Evolutionary conservation across 2,329 filamentous ascomycete species (phyloP).

Genomic region (Colletotrichum sp.): DNA sequence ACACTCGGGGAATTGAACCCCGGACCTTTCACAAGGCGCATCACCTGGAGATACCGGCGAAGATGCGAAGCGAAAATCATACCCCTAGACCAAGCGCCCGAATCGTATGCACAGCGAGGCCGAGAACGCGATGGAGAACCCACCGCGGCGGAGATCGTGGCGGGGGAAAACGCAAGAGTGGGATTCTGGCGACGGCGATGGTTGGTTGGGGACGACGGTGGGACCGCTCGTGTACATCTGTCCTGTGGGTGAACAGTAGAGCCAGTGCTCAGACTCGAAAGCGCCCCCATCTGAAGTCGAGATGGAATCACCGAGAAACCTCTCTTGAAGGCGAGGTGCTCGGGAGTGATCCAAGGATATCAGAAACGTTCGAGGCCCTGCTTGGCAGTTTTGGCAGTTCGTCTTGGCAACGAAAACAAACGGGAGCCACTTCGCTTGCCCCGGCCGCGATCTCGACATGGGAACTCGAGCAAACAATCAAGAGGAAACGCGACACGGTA

Average conservation of each 20-base stretch:
- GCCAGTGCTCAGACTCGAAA: not conserved
- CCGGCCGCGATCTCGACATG: not conserved
- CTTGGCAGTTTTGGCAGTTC: not conserved
- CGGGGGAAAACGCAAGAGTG: not conserved
- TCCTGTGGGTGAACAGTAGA: not conserved
- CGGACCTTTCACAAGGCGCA: not conserved
- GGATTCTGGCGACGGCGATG: not conserved
- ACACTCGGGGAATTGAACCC: slow-evolving; percentile 1
- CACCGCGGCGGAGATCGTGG: not conserved
- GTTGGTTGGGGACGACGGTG: not conserved
- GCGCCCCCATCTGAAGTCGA: not conserved
- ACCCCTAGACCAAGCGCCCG: slow-evolving; percentile 1
- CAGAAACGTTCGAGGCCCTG: not conserved
- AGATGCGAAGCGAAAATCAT: slow-evolving; percentile 5
- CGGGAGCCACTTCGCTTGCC: not conserved
- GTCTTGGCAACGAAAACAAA: not conserved
- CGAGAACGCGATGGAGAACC: not conserved
- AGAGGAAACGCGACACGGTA: not conserved
- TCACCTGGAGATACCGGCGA: not conserved
- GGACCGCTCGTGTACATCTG: not conserved
- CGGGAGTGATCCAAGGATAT: not conserved
- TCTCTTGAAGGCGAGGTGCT: not conserved
- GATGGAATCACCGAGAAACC: not conserved
- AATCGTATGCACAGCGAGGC: not conserved
- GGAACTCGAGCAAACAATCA: not conserved